Percentiles rank a stretch among this genome's conserved stretches.
These are phyloP conservation scores for Vaccinium corymbosum DNA, from an alignment of 148 eudicot genomes.

Conservation along the genomic window DNA sequence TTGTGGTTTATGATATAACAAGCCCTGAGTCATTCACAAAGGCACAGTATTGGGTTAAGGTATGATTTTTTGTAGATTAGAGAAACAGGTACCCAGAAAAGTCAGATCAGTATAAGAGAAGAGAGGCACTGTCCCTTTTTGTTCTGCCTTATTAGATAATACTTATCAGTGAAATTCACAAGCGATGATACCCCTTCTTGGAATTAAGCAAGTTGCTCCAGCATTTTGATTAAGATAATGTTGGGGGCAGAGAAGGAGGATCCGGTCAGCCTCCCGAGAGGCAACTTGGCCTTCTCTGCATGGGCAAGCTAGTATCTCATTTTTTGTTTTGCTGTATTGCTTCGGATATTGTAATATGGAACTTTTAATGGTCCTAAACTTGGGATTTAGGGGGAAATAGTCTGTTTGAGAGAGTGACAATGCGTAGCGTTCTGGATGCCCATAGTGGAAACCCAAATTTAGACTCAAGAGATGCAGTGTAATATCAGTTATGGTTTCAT, in stretches of 20 bases:
- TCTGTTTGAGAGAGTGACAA: not conserved
- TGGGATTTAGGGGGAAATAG: not conserved
- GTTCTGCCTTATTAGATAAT: not conserved
- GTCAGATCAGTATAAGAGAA: not conserved
- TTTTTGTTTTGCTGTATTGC: not conserved
- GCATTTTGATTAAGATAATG: not conserved
- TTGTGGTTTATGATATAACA: conserved; percentile 88
- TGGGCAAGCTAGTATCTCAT: conserved; percentile 4
- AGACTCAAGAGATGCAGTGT: not conserved
- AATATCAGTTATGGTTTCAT: not conserved
- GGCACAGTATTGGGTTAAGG: conserved; percentile 99
- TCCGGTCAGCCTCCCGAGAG: not conserved
- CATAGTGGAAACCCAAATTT: not conserved
- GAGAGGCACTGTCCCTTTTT: not conserved
- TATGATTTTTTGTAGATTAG: conserved; percentile 12
- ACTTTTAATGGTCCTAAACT: not conserved
- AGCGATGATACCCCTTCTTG: not conserved
- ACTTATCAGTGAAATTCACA: not conserved
- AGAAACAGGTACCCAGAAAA: not conserved
- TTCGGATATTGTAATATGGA: not conserved
- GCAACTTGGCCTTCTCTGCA: not conserved
- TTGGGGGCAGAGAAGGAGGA: not conserved
- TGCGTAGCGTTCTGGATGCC: not conserved
- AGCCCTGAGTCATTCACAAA: conserved; percentile 78
- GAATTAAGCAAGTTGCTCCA: not conserved